phyloP scores from a whole-genome alignment of 2,329 filamentous ascomycete genomes.

The Penicillium vulpinum region DNA sequence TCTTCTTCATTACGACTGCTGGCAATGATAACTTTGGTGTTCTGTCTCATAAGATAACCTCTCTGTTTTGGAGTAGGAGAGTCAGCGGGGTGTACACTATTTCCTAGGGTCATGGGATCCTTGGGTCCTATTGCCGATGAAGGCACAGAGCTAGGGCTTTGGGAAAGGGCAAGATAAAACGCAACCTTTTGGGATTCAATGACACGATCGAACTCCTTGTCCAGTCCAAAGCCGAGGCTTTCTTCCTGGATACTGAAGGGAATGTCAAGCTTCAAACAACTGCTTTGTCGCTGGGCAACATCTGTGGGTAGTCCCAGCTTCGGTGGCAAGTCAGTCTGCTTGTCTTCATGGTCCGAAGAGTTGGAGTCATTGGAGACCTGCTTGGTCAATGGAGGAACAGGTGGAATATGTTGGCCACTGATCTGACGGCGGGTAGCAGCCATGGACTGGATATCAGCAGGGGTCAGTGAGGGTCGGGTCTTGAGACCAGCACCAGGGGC shows the following conservation, averaged over 20 bases:
- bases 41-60: conserved; percentile 97
- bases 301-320: conserved; percentile 32
- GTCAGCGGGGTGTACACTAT: conserved; percentile 60
- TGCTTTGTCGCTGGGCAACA: conserved; percentile 60
- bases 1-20: conserved; percentile 68
- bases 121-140: conserved; percentile 13
- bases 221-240: conserved; percentile 75
- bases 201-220: conserved; percentile 90
- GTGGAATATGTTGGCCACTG: conserved; percentile 66
- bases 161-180: conserved; percentile 51
- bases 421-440: conserved; percentile 81
- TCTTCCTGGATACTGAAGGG: conserved; percentile 70
- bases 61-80: conserved; percentile 69
- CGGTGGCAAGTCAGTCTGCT: conserved; percentile 15
- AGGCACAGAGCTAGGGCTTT: conserved; percentile 23
- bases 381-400: conserved; percentile 31
- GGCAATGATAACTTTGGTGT: conserved; percentile 95
- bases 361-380: conserved; percentile 23
- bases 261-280: conserved; percentile 78
- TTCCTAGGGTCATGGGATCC: conserved; percentile 22
- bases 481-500: conserved; percentile 83
- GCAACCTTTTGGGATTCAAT: conserved; percentile 96
- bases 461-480: conserved; percentile 83
- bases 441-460: conserved; percentile 80
- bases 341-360: conserved; percentile 14